Evolutionary conservation across 345 rosid species (phyloP).

Genomic region (Zanthoxylum bungeanum): DNA sequence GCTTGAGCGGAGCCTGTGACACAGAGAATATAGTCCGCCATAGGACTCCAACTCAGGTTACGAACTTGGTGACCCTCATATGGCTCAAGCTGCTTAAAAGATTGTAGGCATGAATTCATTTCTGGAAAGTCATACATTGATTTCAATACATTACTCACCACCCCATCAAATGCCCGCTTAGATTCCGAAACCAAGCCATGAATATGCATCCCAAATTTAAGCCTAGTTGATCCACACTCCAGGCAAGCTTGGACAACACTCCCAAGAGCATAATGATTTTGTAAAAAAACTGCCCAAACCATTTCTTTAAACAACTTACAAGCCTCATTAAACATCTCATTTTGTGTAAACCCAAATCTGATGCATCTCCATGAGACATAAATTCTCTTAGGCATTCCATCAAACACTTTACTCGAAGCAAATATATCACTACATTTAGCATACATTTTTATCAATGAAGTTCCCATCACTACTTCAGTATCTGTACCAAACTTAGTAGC

Average conservation of each 20-base stretch:
- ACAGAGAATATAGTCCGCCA: too few relatives aligned
- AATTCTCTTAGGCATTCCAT: slow-evolving; percentile 70
- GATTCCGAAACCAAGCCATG: slow-evolving; percentile 69
- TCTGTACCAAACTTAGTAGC: too few relatives aligned
- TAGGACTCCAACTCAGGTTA: too few relatives aligned
- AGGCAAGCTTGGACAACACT: slow-evolving; percentile 72
- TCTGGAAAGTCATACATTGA: slow-evolving; percentile 83
- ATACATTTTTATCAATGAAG: too few relatives aligned
- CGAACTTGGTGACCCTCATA: too few relatives aligned
- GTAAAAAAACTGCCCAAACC: slow-evolving; percentile 44
- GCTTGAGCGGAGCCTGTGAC: too few relatives aligned
- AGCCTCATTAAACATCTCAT: slow-evolving; percentile 53
- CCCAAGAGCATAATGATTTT: slow-evolving; percentile 63
- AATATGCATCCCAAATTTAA: slow-evolving; percentile 61
- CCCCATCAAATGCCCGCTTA: slow-evolving; percentile 42
- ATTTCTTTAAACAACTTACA: slow-evolving; percentile 46
- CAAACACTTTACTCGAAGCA: too few relatives aligned
- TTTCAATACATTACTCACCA: slow-evolving; percentile 64
- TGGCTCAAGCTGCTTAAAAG: too few relatives aligned
- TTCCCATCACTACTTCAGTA: too few relatives aligned
- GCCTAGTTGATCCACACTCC: slow-evolving; percentile 42
- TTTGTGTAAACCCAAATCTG: slow-evolving; percentile 64
- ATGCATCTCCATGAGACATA: slow-evolving; percentile 75
- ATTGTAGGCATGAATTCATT: too few relatives aligned
- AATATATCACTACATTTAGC: too few relatives aligned